These are phyloP conservation scores for Eucalyptus cloeziana DNA, from an alignment of 345 rosid genomes.

Conservation along the genomic window DNA sequence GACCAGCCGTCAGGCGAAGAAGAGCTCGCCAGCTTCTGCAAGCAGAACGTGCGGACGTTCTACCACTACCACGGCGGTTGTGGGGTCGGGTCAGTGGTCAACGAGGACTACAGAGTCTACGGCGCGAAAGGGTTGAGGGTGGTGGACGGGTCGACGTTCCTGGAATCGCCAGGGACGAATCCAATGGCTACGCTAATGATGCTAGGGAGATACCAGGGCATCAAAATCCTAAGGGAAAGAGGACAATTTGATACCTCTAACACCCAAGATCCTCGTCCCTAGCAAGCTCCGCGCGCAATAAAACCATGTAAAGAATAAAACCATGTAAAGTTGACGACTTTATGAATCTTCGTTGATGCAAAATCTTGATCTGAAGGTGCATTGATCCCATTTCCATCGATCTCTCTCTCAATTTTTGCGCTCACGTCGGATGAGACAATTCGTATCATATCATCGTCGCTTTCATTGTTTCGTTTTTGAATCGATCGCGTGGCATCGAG, in stretches of 20 bases:
- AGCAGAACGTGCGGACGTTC: constrained; percentile 49
- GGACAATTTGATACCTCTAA: background rate
- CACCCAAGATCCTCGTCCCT: background rate
- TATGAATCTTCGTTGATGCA: background rate
- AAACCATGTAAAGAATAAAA: too few relatives aligned
- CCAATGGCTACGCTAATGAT: constrained; percentile 72
- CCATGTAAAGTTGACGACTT: background rate
- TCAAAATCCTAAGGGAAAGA: constrained; percentile 34
- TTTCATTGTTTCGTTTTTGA: background rate
- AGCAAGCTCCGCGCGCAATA: background rate
- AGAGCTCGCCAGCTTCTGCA: constrained; percentile 39
- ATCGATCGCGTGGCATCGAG: background rate
- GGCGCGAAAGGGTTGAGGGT: constrained; percentile 51
- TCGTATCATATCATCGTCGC: background rate
- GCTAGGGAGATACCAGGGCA: constrained; percentile 77
- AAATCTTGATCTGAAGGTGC: background rate
- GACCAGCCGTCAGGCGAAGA: constrained; percentile 11
- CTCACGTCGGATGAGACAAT: background rate
- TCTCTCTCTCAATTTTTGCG: background rate
- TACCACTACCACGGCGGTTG: constrained; percentile 70
- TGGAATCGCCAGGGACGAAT: constrained; percentile 72
- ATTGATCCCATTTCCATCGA: background rate
- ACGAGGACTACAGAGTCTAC: constrained; percentile 31
- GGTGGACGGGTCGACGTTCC: constrained; percentile 60
- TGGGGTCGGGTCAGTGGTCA: constrained; percentile 45